Percentiles rank a stretch among this genome's conserved stretches.
phyloP scores from a whole-genome alignment of 73 alveolate species.

The Symbiodinium natans region DNA sequence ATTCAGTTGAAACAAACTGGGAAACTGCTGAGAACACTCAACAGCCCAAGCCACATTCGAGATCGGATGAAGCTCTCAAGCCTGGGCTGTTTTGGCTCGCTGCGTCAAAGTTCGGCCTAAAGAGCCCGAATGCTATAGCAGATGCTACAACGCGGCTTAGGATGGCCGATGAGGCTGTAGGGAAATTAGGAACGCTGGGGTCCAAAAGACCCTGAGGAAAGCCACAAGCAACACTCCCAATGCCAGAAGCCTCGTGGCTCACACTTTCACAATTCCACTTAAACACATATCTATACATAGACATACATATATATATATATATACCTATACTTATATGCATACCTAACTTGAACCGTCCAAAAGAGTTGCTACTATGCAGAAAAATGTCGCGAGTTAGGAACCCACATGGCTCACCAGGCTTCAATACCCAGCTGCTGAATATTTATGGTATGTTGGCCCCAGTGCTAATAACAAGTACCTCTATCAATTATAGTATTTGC shows the following conservation, averaged over 20 bases:
- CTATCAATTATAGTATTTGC: too few relatives aligned
- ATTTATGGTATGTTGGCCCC: too few relatives aligned
- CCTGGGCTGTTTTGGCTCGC: conserved; percentile 12
- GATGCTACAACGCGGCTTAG: not conserved
- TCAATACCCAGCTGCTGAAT: too few relatives aligned
- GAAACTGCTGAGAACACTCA: not conserved
- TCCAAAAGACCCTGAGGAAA: not conserved
- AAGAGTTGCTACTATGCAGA: too few relatives aligned
- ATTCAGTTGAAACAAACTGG: not conserved
- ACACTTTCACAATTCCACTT: not conserved
- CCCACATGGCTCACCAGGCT: too few relatives aligned
- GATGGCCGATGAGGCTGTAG: not conserved
- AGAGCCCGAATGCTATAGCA: not conserved
- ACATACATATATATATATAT: not conserved
- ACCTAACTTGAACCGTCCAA: too few relatives aligned
- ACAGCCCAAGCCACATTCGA: conserved; percentile 2
- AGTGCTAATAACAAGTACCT: too few relatives aligned
- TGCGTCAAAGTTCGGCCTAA: not conserved
- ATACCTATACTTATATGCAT: not conserved
- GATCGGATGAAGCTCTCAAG: conserved; percentile 47
- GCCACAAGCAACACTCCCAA: not conserved
- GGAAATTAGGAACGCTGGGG: not conserved
- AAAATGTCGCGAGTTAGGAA: too few relatives aligned
- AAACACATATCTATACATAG: not conserved
- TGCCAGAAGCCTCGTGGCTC: not conserved